These are phyloP conservation scores for Leersia perrieri DNA, from an alignment of 176 grass and related monocot species.

Conservation along the genomic window DNA sequence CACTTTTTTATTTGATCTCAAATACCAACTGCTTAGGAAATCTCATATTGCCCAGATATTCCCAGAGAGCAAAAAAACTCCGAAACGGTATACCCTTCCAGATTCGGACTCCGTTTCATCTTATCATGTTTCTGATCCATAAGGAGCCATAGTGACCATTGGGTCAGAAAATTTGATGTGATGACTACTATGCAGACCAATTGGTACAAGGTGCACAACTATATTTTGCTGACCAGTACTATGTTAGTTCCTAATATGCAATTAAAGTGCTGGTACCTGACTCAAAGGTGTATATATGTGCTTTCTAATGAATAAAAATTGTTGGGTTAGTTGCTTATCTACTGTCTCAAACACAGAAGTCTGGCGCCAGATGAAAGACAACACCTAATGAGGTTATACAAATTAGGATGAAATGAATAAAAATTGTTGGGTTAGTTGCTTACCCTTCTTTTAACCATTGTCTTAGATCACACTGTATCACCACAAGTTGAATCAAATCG, in stretches of 20 bases:
- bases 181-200: neutral
- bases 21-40: neutral
- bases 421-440: neutral
- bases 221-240: neutral
- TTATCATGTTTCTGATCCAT: neutral
- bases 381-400: neutral
- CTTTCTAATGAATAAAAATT: neutral
- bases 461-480: neutral
- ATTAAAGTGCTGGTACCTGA: neutral
- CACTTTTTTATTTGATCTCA: neutral
- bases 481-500: neutral
- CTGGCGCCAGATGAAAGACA: neutral
- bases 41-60: neutral
- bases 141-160: neutral
- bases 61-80: neutral
- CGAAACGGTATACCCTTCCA: neutral
- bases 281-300: neutral
- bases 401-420: too few species aligned
- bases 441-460: too few species aligned
- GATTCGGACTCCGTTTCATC: neutral
- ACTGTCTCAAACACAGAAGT: neutral
- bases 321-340: neutral
- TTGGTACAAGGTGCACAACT: neutral
- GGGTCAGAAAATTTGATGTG: constrained; percentile 11
- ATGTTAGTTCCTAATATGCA: neutral